Evolutionary conservation across 2,329 filamentous ascomycete genomes (phyloP).

Genomic region (Didymella pomorum): DNA sequence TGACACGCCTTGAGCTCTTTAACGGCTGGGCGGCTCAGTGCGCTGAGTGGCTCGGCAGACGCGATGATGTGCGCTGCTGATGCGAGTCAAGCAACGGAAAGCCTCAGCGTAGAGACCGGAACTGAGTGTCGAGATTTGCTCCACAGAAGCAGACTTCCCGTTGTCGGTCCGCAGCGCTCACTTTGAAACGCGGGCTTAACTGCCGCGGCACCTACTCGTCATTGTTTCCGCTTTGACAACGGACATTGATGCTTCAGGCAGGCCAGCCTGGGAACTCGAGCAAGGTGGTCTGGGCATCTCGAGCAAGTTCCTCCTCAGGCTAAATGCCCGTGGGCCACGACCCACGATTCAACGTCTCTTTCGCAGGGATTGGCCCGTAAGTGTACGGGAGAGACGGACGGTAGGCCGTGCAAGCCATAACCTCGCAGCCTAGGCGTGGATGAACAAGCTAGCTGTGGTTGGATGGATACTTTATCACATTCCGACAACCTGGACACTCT

Average conservation of each 20-base stretch:
- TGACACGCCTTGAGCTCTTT: conserved; percentile 33
- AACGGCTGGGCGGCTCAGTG: conserved; percentile 19
- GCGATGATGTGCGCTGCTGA: conserved; percentile 46
- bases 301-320: conserved; percentile 44
- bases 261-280: conserved; percentile 29
- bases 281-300: conserved; percentile 22
- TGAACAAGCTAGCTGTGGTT: conserved; percentile 32
- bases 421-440: conserved; percentile 26
- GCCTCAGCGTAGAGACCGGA: conserved; percentile 13
- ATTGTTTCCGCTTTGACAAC: conserved; percentile 40
- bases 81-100: conserved; percentile 40
- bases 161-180: conserved; percentile 36
- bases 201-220: conserved; percentile 38
- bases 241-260: conserved; percentile 41
- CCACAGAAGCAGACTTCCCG: conserved; percentile 25
- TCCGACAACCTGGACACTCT: conserved; percentile 35
- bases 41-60: conserved; percentile 42
- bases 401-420: conserved; percentile 43
- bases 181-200: conserved; percentile 43
- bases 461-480: conserved; percentile 27
- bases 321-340: conserved; percentile 44
- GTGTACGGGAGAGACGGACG: conserved; percentile 47
- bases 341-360: conserved; percentile 12
- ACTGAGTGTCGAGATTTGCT: conserved; percentile 9
- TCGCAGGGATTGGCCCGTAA: conserved; percentile 41